Conservation (phyloP, 345 rosid genomes). For the Atalantia buxifolia region DNA sequence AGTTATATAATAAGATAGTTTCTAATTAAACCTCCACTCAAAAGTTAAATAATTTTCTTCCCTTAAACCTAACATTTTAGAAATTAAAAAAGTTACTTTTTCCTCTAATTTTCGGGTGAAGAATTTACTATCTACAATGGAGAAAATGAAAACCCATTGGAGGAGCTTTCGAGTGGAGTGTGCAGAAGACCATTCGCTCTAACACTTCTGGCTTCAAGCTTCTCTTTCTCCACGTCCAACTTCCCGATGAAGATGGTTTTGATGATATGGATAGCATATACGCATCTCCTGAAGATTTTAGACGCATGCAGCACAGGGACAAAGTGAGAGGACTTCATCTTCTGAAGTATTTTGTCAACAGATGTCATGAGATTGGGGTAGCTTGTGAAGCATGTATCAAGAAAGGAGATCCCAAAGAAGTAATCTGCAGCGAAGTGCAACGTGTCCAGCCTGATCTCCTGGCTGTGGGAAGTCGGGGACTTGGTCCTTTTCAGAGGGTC, state of each 20-base stretch:
- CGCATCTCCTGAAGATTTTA: constrained; percentile 89
- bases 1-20: too few relatives aligned
- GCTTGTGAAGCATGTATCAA: constrained; percentile 86
- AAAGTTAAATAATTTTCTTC: too few relatives aligned
- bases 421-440: constrained; percentile 83
- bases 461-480: constrained; percentile 89
- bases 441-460: constrained; percentile 80
- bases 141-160: too few relatives aligned
- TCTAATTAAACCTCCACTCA: too few relatives aligned
- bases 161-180: constrained; percentile 92
- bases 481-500: constrained; percentile 94
- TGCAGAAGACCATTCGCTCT: constrained; percentile 76
- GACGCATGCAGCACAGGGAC: constrained; percentile 49
- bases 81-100: too few relatives aligned
- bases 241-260: constrained; percentile 95
- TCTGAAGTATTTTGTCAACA: constrained; percentile 78
- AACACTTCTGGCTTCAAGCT: constrained; percentile 77
- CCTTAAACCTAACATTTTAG: too few relatives aligned
- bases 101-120: too few relatives aligned
- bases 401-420: constrained; percentile 86
- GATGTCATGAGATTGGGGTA: constrained; percentile 86
- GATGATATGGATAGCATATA: constrained; percentile 80
- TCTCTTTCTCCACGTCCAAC: constrained; percentile 94
- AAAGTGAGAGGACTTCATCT: constrained; percentile 73
- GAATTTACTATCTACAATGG: too few relatives aligned